Evolutionary conservation across 352 stramenopile species (phyloP).

Genomic region (Thalassiosira livingstoniorum): DNA sequence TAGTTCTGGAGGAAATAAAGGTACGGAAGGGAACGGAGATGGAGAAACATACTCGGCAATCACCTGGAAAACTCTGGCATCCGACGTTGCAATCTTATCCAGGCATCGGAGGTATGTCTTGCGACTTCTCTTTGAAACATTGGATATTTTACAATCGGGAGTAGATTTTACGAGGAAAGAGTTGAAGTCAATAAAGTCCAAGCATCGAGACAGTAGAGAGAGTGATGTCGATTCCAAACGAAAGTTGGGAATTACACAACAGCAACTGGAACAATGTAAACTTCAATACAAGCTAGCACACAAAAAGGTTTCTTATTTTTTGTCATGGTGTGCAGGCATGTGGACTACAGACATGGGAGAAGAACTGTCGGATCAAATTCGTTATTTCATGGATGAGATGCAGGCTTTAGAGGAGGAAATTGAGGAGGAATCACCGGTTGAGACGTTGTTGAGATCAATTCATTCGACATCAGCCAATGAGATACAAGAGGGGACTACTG

Average conservation of each 20-base stretch:
- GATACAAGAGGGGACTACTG: background rate
- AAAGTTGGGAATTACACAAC: background rate
- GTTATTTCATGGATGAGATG: slow-evolving; percentile 11
- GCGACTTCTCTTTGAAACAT: slow-evolving; percentile 21
- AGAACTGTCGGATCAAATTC: slow-evolving; percentile 2
- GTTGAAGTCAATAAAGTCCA: background rate
- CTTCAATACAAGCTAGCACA: slow-evolving; percentile 17
- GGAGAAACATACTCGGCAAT: no score
- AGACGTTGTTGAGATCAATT: slow-evolving; percentile 13
- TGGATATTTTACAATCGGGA: slow-evolving; percentile 5
- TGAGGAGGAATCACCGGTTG: slow-evolving; percentile 2
- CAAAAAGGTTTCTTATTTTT: slow-evolving; percentile 27
- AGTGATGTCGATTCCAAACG: background rate
- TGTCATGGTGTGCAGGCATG: slow-evolving; percentile 22
- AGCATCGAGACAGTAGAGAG: no score
- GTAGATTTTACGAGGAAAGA: slow-evolving; percentile 4
- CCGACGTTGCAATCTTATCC: slow-evolving; percentile 21
- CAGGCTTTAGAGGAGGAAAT: slow-evolving; percentile 1
- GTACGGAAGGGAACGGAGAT: no score
- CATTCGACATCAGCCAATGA: background rate
- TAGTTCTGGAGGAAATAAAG: no score
- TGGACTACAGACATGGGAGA: slow-evolving; percentile 17
- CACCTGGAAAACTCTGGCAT: slow-evolving; percentile 16
- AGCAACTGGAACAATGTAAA: slow-evolving; percentile 5
- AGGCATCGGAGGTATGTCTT: slow-evolving; percentile 23